Base-by-base conservation (phyloP, 495 filamentous ascomycete genomes). In the Venustampulla echinocandica region DNA sequence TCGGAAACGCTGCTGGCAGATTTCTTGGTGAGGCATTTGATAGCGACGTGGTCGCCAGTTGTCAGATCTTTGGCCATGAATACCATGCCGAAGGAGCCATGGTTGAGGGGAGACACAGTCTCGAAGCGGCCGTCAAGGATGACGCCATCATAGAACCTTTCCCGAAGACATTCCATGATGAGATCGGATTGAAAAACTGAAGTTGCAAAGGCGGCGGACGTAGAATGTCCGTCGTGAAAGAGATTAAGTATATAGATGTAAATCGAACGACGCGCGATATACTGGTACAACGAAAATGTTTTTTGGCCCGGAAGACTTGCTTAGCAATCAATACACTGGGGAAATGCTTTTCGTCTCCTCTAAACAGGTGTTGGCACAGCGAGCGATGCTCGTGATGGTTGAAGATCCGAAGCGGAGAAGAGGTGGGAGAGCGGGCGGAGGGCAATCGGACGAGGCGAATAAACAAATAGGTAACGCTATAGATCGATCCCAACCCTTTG, bases 31-130 rank as follows among this genome's bases (percentile, higher is more conserved):
- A 96, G 64, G 59, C 90, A 93, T 61, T 98, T 98, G 74, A 98
- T 81, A 42, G 92, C 92, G 47, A 98, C 92, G 44, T 79, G 71
- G 46, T 90, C 70, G 50, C 78, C 75, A 47, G 82, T 94, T 53
- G 67, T 54, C 47, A 70, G 73, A 65, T 98, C 90, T 56, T 70
- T 83, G 43, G 92, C 93, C 64, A 88, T 79, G 66, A 94, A 95
- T 54, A 98, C 92, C 84, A 94, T 89, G 53, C 92, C 92, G 61
- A 96, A 98, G 19, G 92, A 98, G 56, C 92, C 92, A 75, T 96
- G 87, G 61, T 98, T 97, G 69, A 98, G 85, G 30, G 90, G 89
- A 57, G 88, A 85, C 59, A 95, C 70, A 32, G 87, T 90, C 64
- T 83, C 76, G 64, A 92, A 98, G 47, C 93, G 89, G 54, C 84